Percentiles rank a stretch among this genome's conserved stretches.
phyloP scores from a whole-genome alignment of 2,329 filamentous ascomycete genomes.

The Plenodomus tracheiphilus region DNA sequence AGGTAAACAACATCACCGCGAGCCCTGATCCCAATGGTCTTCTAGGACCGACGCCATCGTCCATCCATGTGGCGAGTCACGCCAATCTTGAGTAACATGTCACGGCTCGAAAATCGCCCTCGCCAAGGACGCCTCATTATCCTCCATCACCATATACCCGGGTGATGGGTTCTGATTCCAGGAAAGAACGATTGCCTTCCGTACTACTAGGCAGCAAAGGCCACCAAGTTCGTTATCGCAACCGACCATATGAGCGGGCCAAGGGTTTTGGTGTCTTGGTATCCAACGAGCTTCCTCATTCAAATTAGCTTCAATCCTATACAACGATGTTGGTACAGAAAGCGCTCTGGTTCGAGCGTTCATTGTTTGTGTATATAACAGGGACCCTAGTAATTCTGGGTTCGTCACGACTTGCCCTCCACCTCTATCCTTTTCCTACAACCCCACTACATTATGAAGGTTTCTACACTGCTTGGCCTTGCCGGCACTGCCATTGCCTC shows the following conservation, averaged over 20 bases:
- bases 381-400: constrained; percentile 1
- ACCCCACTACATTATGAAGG: constrained; percentile 24
- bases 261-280: not conserved
- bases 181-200: not conserved
- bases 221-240: not conserved
- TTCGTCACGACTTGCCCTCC: constrained; percentile 7
- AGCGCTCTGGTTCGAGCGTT: not conserved
- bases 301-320: constrained; percentile 1
- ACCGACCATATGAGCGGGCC: not conserved
- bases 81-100: not conserved
- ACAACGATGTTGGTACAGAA: constrained; percentile 1
- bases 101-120: not conserved
- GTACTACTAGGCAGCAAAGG: not conserved
- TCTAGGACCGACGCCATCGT: no score
- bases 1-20: no score
- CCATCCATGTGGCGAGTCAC: not conserved
- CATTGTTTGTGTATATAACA: constrained; percentile 8
- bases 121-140: not conserved
- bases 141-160: not conserved
- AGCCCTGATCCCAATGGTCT: no score
- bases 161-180: not conserved
- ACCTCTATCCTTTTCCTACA: constrained; percentile 3
- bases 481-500: constrained; percentile 30
- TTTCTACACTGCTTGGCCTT: constrained; percentile 27
- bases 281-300: not conserved